A percentile compares a stretch with the other conserved stretches of the same genome.
Conservation (phyloP, 495 filamentous ascomycete species). For the Penicillium egyptiacum region DNA sequence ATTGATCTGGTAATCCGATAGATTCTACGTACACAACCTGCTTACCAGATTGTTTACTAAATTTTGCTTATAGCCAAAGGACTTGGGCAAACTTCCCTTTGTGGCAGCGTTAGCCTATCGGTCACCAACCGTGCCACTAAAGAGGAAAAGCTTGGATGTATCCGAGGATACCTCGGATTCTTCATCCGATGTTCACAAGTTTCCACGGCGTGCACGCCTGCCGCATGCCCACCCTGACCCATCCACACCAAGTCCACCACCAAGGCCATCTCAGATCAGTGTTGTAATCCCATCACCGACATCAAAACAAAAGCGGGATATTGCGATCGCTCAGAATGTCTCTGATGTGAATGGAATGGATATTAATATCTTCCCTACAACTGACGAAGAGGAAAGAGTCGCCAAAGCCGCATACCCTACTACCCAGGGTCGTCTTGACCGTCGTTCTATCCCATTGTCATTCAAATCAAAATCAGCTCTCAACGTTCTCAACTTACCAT, state of each 20-base stretch:
- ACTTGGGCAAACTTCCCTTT: neutral
- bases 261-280: constrained; percentile 9
- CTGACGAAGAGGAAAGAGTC: constrained; percentile 23
- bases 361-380: constrained; percentile 27
- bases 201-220: neutral
- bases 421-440: constrained; percentile 16
- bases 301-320: constrained; percentile 15
- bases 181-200: neutral
- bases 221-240: neutral
- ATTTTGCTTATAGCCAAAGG: constrained; percentile 1
- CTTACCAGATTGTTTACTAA: constrained; percentile 2
- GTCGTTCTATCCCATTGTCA: constrained; percentile 7
- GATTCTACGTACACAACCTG: neutral
- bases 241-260: constrained; percentile 13
- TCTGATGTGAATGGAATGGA: constrained; percentile 20
- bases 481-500: neutral
- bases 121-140: neutral
- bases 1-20: neutral
- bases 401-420: constrained; percentile 26
- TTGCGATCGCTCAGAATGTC: neutral
- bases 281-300: constrained; percentile 34
- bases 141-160: constrained; percentile 4
- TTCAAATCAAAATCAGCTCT: constrained; percentile 4
- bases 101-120: constrained; percentile 10
- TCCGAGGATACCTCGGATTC: neutral